Evolutionary conservation across 2,329 filamentous ascomycete genomes (phyloP), one percentile per base, ranked within the genome.

Genomic region (Parascedosporium putredinis): DNA sequence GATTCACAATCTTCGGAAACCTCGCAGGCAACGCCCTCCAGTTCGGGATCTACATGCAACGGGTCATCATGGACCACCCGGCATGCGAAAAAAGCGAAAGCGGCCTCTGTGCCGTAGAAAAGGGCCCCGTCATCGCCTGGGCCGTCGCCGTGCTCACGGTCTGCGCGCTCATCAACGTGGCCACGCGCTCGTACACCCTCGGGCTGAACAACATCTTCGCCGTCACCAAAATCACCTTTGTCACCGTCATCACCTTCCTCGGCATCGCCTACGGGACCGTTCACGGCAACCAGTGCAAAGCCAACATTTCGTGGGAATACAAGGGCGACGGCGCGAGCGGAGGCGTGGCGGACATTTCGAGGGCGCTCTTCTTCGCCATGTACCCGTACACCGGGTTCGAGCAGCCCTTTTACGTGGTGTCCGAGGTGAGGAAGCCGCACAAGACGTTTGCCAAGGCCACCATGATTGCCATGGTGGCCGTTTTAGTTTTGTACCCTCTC

Each of bases 121-220:
- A 70, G 31, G 74, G 67, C 2, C 66, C 78, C 33, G 42, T 45
- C 12, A 16, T 25, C 10, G 42, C 6, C 3, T 45, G 42, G 42
- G 75, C 75, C 0, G 62, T 77, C 23, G 65, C 58, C 3, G 61
- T 67, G 0, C 62, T 71, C 5, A 66, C 66, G 0, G 54, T 69
- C 8, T 66, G 69, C 4, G 72, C 72, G 50, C 61, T 74, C 16
- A 63, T 77, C 1, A 75, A 78, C 52, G 66, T 64, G 2, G 57
- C 65, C 33, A 76, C 71, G 42, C 63, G 75, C 22, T 62, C 66
- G 6, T 72, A 71, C 2, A 75, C 75, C 2, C 74, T 78, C 42
- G 56, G 63, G 24, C 56, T 78, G 22, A 75, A 74, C 56, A 78
- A 78, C 52, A 24, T 66, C 18, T 62, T 78, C 31, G 74, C 74